A percentile compares a stretch with the other conserved stretches of the same genome.
These are phyloP conservation scores for Ustilago shanxiensis DNA, from an alignment of 1,284 basidiomycete species.

Conservation along the genomic window DNA sequence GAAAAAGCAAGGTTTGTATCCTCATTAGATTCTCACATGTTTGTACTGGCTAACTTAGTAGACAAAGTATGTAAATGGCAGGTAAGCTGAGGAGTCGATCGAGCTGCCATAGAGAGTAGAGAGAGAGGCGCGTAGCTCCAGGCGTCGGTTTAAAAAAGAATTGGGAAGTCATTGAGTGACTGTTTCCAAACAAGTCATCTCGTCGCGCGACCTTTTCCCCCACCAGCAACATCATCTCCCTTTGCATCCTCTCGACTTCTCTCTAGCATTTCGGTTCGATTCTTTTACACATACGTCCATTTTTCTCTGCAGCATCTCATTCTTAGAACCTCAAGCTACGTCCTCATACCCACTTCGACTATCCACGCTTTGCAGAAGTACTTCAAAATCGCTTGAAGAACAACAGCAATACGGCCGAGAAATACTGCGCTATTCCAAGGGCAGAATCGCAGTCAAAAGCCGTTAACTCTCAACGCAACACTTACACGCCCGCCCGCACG, in stretches of 20 bases:
- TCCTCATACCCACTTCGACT: slow-evolving; percentile 6
- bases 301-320: slow-evolving; percentile 3
- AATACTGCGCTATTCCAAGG: not conserved
- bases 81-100: too few species aligned
- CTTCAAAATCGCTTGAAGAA: slow-evolving; percentile 18
- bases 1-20: too few species aligned
- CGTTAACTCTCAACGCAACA: not conserved
- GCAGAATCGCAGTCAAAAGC: slow-evolving; percentile 4
- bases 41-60: too few species aligned
- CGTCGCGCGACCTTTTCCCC: slow-evolving; percentile 46
- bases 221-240: slow-evolving; percentile 27
- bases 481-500: not conserved
- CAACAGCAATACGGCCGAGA: slow-evolving; percentile 25
- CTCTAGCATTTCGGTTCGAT: slow-evolving; percentile 3
- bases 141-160: too few species aligned
- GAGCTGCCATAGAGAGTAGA: too few species aligned
- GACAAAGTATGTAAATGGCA: too few species aligned
- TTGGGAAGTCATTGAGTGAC: too few species aligned
- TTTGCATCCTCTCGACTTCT: slow-evolving; percentile 2
- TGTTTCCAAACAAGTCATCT: not conserved
- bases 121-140: too few species aligned
- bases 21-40: too few species aligned
- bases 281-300: not conserved
- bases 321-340: slow-evolving; percentile 7
- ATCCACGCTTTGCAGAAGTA: not conserved